These are phyloP conservation scores for Aspergillus sp. DNA, from an alignment of 2,329 filamentous ascomycete species.

Conservation along the genomic window DNA sequence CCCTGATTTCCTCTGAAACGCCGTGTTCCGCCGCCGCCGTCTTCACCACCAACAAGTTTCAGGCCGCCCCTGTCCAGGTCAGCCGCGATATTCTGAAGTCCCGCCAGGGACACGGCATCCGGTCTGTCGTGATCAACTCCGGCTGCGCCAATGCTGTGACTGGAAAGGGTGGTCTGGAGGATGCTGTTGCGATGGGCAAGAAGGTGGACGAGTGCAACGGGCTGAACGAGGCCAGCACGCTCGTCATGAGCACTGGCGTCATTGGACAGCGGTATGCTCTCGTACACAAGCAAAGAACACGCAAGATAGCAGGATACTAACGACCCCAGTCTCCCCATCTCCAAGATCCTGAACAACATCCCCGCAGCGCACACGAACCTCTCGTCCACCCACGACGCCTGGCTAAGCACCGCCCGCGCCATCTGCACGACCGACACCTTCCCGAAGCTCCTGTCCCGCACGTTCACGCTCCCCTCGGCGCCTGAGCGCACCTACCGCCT, in stretches of 20 bases:
- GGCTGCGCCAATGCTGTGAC: slow-evolving; percentile 98
- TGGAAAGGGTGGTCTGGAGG: slow-evolving; percentile 81
- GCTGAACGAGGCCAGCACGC: slow-evolving; percentile 58
- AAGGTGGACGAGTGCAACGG: slow-evolving; percentile 68
- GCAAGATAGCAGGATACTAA: neutral
- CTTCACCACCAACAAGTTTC: slow-evolving; percentile 98
- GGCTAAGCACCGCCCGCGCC: slow-evolving; percentile 80
- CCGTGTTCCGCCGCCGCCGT: slow-evolving; percentile 87
- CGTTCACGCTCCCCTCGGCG: slow-evolving; percentile 80
- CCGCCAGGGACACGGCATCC: slow-evolving; percentile 66
- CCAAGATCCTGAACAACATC: slow-evolving; percentile 82
- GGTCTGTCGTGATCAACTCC: slow-evolving; percentile 86
- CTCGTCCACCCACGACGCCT: slow-evolving; percentile 75
- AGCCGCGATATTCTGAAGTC: slow-evolving; percentile 69
- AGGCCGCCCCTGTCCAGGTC: slow-evolving; percentile 89
- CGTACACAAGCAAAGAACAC: neutral
- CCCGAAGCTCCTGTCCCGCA: slow-evolving; percentile 84
- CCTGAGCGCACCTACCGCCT: slow-evolving; percentile 74
- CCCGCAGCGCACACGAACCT: slow-evolving; percentile 71
- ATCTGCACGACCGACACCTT: slow-evolving; percentile 99
- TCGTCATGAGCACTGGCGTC: slow-evolving; percentile 98
- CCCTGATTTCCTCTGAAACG: slow-evolving; percentile 79
- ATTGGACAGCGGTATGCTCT: slow-evolving; percentile 78
- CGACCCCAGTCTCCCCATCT: slow-evolving; percentile 69
- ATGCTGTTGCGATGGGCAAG: slow-evolving; percentile 79